These are phyloP conservation scores for Agroathelia rolfsii DNA, from an alignment of 1,284 basidiomycete genomes.

Conservation along the genomic window DNA sequence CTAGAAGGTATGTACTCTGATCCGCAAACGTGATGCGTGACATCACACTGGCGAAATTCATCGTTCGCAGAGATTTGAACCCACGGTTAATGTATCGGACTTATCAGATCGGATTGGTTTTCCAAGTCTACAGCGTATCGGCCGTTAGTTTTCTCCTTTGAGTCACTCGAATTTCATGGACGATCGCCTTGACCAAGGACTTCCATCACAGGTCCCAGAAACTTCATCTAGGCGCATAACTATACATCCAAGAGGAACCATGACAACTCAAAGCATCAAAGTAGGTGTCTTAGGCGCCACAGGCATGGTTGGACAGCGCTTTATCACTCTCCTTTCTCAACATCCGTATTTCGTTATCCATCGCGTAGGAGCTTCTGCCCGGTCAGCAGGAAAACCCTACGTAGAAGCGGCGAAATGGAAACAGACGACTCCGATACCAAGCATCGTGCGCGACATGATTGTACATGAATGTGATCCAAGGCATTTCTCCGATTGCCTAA, in stretches of 20 bases:
- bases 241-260: slow-evolving; percentile 1
- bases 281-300: slow-evolving; percentile 96
- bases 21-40: too few relatives aligned
- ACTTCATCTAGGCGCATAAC: slow-evolving; percentile 2
- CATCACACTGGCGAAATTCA: too few relatives aligned
- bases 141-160: too few relatives aligned
- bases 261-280: slow-evolving; percentile 35
- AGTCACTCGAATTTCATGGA: too few relatives aligned
- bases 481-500: slow-evolving; percentile 72
- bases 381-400: slow-evolving; percentile 87
- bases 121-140: too few relatives aligned
- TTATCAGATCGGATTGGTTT: too few relatives aligned
- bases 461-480: slow-evolving; percentile 77
- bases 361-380: slow-evolving; percentile 81
- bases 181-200: too few relatives aligned
- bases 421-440: slow-evolving; percentile 73
- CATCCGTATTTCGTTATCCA: slow-evolving; percentile 91
- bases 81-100: too few relatives aligned
- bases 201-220: too few relatives aligned
- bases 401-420: slow-evolving; percentile 83
- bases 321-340: slow-evolving; percentile 79
- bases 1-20: too few relatives aligned
- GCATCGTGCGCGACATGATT: slow-evolving; percentile 53
- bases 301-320: slow-evolving; percentile 92
- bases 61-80: too few relatives aligned